Evolutionary conservation across 257 asterid species (phyloP).

Genomic region (Thymus quinquecostatus): DNA sequence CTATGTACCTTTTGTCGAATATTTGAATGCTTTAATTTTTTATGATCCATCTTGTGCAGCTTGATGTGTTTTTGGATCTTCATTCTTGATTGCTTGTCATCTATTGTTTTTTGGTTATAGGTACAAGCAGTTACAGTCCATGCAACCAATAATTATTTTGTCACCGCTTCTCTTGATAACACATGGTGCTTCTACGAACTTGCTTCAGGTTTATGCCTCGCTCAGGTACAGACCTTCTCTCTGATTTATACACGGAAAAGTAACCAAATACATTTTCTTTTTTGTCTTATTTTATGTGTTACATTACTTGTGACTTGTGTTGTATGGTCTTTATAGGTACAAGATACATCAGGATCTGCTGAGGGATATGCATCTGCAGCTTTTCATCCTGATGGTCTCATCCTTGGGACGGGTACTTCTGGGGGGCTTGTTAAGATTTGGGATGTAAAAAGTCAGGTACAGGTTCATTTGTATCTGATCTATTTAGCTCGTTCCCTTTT

Average conservation of each 20-base stretch:
- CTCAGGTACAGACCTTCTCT: conserved; percentile 62
- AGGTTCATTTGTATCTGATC: conserved; percentile 11
- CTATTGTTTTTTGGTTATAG: conserved; percentile 45
- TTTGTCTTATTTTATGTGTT: neutral
- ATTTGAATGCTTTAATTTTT: conserved; percentile 19
- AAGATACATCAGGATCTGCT: conserved; percentile 66
- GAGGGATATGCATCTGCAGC: conserved; percentile 93
- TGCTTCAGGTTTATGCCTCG: conserved; percentile 88
- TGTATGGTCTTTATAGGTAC: conserved; percentile 61
- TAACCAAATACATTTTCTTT: neutral
- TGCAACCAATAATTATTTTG: conserved; percentile 89
- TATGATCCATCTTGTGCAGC: conserved; percentile 11
- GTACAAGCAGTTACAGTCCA: conserved; percentile 98
- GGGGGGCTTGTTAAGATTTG: conserved; percentile 79
- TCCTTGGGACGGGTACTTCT: conserved; percentile 95
- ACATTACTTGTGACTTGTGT: conserved; percentile 17
- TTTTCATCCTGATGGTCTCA: conserved; percentile 99
- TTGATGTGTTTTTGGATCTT: conserved; percentile 1
- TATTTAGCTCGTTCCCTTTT: neutral
- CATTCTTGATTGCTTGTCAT: neutral
- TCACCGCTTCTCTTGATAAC: conserved; percentile 91
- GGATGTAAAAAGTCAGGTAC: conserved; percentile 99
- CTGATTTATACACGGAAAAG: conserved; percentile 14
- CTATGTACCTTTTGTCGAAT: neutral
- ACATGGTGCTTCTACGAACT: conserved; percentile 98